Base-by-base conservation (phyloP, 1,284 basidiomycete species). In the Chondrostereum purpureum region DNA sequence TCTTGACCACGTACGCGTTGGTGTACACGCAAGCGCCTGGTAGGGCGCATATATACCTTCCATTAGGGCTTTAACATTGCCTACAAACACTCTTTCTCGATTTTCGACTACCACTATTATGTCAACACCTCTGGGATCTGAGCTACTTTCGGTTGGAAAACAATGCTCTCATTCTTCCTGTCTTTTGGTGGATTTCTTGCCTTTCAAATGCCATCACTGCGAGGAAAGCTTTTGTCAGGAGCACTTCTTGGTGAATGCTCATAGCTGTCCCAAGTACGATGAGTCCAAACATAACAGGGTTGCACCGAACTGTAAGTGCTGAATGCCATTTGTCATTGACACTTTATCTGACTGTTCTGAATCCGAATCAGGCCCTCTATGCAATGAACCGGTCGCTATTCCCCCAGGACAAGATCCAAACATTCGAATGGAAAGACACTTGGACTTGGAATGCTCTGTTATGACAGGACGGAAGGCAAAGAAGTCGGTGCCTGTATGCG, bases 121-220 rank as follows among this genome's bases (percentile, higher is more conserved):
- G 48, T 47, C 51, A 54, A 44, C 50, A 22, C 39, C 13, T 68
- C 67, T 52, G 61, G 66, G 4, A 50, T 48, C 46, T 44, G 55
- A 6, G 21, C 66, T 89, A 14, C 70, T 89, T 42, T 62, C 67
- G 38, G 61, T 88, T 49, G 87, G 86, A n/a, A 72, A 76, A 47
- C 80, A 85, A 55, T 90, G 86, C 62, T 77, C 80, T 14, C 70
- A 77, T 39, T 55, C 71, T 0, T 64, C 72, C 2, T 90, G 87
- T 63, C 62, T 69, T 21, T 72, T 85, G 50, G 72, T 88, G 56
- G 88, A 90, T 66, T 90, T 87, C 55, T 66, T 90, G n/a, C 86
- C 87, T 0, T 83, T 88, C 71, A 83, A 80, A 63, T 88, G 87
- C 58, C 77, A 83, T 43, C 82, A 87, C 55, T 89, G 86, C 57